phyloP scores from a whole-genome alignment of 2,329 filamentous ascomycete species.

The Sporothrix inflata region DNA sequence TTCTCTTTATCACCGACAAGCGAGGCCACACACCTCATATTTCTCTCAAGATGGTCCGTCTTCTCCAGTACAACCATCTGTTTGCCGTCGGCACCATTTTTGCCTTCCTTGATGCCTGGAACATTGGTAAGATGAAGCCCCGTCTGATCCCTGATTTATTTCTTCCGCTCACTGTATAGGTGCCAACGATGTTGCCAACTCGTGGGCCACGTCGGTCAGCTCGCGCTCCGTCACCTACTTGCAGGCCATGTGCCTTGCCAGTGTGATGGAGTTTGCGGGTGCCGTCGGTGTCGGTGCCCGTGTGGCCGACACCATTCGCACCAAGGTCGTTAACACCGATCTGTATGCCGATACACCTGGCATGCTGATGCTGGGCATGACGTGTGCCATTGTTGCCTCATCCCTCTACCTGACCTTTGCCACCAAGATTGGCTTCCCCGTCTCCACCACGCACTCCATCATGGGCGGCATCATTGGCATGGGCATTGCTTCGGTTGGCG shows the following conservation, averaged over 20 bases:
- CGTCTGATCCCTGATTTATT: slow-evolving; percentile 2
- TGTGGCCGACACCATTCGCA: slow-evolving; percentile 64
- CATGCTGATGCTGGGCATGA: slow-evolving; percentile 62
- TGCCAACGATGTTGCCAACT: slow-evolving; percentile 72
- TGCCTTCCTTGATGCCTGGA: slow-evolving; percentile 68
- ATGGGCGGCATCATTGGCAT: slow-evolving; percentile 63
- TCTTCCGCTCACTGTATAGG: slow-evolving; percentile 36
- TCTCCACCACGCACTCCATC: slow-evolving; percentile 65
- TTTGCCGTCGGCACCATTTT: slow-evolving; percentile 53
- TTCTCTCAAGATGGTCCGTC: slow-evolving; percentile 16
- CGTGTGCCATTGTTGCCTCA: slow-evolving; percentile 57
- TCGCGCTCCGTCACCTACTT: slow-evolving; percentile 66
- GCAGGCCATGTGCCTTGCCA: slow-evolving; percentile 62
- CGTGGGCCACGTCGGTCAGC: slow-evolving; percentile 74
- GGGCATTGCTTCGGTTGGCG: slow-evolving; percentile 59
- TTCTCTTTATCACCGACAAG: background rate
- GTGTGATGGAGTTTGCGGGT: slow-evolving; percentile 65
- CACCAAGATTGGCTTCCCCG: slow-evolving; percentile 58
- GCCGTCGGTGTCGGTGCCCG: slow-evolving; percentile 63
- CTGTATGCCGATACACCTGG: slow-evolving; percentile 53
- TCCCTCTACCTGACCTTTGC: slow-evolving; percentile 61
- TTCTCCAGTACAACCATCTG: slow-evolving; percentile 23
- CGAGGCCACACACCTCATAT: background rate
- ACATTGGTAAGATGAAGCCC: slow-evolving; percentile 54
- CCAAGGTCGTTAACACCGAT: slow-evolving; percentile 57